Base-by-base conservation (phyloP, 352 stramenopile genomes). In the Pythium biforme region DNA sequence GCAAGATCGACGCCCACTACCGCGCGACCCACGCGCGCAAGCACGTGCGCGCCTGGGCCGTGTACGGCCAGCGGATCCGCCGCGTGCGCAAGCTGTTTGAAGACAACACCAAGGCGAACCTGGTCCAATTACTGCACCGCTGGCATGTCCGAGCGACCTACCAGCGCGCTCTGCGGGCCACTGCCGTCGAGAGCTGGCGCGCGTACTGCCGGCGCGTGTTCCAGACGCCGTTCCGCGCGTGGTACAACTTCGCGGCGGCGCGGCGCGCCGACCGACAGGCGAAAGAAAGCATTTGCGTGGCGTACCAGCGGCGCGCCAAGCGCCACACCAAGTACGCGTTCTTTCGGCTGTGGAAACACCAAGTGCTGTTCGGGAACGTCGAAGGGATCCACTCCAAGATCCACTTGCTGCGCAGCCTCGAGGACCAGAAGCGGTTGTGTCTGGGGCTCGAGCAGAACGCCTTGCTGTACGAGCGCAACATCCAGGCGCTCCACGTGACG, bases 271-370 rank as follows among this genome's bases (percentile, higher is more conserved):
- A 65, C 43, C 75, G 79, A n/a, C 50, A 55, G 1, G 74, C 84
- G 1, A 85, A 89, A 51, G 76, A 87, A 46, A 80, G 66, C 37
- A 84, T 93, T 47, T 91, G 83, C 29, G 62, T 82, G 0, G 84
- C 84, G 17, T 93, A 89, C 64, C 70, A 86, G 50, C 78, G 82
- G 0, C 72, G 84, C 7, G 73, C 84, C 33, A 65, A 75, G 3
- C 78, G 81, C 3, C 79, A 91, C 26, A 80, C 59, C 31, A 89
- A 89, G 74, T 93, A 91, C 67, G 75, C 72, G 49, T 90, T 93
- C 69, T 93, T 93, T 23, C 79, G 82, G 1, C 57, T 93, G 12
- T 93, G 84, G 84, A 89, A 92, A 54, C 84, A 92, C 60, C 82
- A 90, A 27, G 66, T 83, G 19, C 62, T 90, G 14, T 93, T 92